These are phyloP conservation scores for Sanghuangporus weigelae DNA, from an alignment of 1,284 basidiomycete species.

Conservation along the genomic window DNA sequence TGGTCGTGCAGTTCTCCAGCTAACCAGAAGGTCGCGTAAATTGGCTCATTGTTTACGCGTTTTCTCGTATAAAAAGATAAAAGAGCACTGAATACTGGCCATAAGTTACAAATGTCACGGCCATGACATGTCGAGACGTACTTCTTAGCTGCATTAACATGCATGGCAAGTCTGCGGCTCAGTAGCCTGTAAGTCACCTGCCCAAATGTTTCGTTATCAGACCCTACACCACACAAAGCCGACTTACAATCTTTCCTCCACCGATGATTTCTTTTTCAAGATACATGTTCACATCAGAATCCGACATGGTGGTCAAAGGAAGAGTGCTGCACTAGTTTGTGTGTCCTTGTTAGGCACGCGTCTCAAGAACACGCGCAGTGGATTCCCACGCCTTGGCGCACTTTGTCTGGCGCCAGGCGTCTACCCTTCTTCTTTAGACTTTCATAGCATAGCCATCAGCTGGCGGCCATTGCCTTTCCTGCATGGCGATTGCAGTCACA, in stretches of 20 bases:
- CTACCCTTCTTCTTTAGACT: neutral
- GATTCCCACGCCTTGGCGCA: neutral
- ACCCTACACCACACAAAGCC: neutral
- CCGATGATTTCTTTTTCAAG: conserved; percentile 60
- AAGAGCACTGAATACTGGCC: conserved; percentile 45
- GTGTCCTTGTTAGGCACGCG: neutral
- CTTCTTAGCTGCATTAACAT: conserved; percentile 73
- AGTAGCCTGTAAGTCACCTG: conserved; percentile 73
- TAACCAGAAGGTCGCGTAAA: conserved; percentile 62
- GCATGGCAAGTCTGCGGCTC: conserved; percentile 59
- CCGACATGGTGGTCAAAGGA: conserved; percentile 34
- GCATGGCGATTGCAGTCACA: neutral
- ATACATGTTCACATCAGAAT: conserved; percentile 43
- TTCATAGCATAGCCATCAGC: neutral
- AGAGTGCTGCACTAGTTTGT: neutral
- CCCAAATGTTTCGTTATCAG: conserved; percentile 1
- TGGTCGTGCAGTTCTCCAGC: conserved; percentile 41
- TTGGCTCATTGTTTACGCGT: conserved; percentile 33
- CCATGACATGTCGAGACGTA: conserved; percentile 28
- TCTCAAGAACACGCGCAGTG: neutral
- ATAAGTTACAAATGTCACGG: neutral
- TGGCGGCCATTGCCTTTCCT: neutral
- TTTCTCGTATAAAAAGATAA: conserved; percentile 45
- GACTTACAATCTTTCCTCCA: conserved; percentile 55
- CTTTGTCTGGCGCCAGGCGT: neutral